Base-by-base conservation (phyloP, 139 green algal species). In the Pleodorina starrii region DNA sequence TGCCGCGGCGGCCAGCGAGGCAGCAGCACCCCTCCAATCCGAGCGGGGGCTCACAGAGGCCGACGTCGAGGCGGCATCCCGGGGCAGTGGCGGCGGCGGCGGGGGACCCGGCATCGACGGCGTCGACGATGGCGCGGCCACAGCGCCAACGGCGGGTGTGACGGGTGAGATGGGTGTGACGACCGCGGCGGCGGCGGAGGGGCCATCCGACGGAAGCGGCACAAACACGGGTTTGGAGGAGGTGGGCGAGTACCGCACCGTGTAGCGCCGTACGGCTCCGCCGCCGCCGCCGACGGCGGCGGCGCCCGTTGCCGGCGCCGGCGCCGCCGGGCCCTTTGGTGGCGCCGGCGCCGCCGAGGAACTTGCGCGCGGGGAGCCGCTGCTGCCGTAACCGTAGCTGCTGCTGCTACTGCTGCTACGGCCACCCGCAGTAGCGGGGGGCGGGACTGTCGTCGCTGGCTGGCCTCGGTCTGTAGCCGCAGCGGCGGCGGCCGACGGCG, bases 211-310 rank as follows among this genome's bases (percentile, higher is more conserved):
- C 5, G 54, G 9, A 21, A 73, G 16, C 72, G 54, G 74, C 9
- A 87, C 59, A 36, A 87, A 87, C 6, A 69, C 51, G 81, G 81
- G 81, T 32, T 63, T 19, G 42, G 60, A 51, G n/a, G 60, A 29
- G 40, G 42, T 7, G 59, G 59, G 11, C 5, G 27, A 23, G 81
- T 87, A 87, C 0, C 81, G 81, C n/a, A 87, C 81, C 5, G 38
- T 87, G 81, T 87, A 87, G 21, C 60, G 74, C 44, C 44, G 74
- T 63, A 82, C 43, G 21, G 44, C 17, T 9, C 27, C 29, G 72
- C 27, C 42, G 10, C 2, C 68, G 5, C 68, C 36, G 35, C 12
- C 63, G 5, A 7, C 63, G 29, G n/a, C 63, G 57, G 16, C 69
- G 36, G 16, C 72, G 42, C n/a, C 72, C 23, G 40, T 38, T 9